A percentile compares a stretch with the other conserved stretches of the same genome.
phyloP scores from a whole-genome alignment of 139 green algal species.

The Chlorella ohadii region DNA sequence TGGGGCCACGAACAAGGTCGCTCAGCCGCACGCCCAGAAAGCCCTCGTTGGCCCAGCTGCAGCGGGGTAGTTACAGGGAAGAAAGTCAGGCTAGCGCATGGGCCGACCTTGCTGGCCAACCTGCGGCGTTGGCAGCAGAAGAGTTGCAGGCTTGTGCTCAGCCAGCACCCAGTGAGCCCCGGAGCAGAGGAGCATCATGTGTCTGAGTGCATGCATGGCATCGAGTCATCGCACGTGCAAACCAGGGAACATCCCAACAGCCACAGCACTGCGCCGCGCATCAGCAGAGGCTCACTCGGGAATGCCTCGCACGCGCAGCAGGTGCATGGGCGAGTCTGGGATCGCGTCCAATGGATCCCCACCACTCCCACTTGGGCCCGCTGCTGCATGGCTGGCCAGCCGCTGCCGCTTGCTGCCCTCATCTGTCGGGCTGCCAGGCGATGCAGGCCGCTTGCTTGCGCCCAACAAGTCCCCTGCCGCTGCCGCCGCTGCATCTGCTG shows the following conservation, averaged over 20 bases:
- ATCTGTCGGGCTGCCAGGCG: neutral
- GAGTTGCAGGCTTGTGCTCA: no score
- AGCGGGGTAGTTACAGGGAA: no score
- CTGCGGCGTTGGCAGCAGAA: no score
- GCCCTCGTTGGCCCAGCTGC: conserved; percentile 49
- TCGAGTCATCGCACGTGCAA: no score
- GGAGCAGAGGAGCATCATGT: no score
- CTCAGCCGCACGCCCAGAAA: conserved; percentile 51
- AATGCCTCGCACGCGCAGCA: conserved; percentile 32
- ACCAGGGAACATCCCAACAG: no score
- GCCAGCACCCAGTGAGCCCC: no score
- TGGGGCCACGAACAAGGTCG: conserved; percentile 43
- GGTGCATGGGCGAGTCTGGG: conserved; percentile 33
- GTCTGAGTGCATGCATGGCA: no score
- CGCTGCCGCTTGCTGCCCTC: neutral
- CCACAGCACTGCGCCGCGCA: no score
- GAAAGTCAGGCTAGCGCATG: no score
- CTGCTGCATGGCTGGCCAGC: neutral
- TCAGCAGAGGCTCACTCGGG: neutral
- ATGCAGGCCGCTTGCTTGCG: neutral
- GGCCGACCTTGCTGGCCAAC: no score
- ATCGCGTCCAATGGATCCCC: neutral
- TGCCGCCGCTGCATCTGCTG: neutral
- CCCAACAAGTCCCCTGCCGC: neutral
- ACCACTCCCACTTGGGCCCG: neutral